Conservation (phyloP, 805 yeast genomes). For the Schwanniomyces yamadae region DNA sequence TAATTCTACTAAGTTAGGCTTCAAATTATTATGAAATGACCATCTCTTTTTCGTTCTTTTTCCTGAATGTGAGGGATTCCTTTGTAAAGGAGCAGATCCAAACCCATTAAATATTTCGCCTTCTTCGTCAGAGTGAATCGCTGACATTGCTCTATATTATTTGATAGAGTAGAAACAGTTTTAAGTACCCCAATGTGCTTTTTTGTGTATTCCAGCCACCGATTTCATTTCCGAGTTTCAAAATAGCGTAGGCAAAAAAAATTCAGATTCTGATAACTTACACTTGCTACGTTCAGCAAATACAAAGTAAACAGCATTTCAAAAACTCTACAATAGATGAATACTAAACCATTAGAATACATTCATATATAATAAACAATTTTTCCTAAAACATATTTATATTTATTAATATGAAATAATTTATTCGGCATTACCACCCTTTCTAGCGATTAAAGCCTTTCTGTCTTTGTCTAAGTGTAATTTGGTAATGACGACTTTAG, state of each 20-base stretch:
- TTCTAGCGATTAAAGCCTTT: constrained; percentile 94
- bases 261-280: background rate
- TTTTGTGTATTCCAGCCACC: too few species aligned
- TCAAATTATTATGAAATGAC: constrained; percentile 40
- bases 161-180: too few species aligned
- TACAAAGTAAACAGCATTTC: too few species aligned
- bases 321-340: background rate
- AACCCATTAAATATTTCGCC: constrained; percentile 36
- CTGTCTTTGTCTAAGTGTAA: constrained; percentile 98
- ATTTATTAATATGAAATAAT: constrained; percentile 17
- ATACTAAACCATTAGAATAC: constrained; percentile 14
- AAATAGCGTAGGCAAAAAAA: background rate
- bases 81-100: constrained; percentile 32
- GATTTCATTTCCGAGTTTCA: background rate
- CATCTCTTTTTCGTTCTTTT: constrained; percentile 41
- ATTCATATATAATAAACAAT: constrained; percentile 16
- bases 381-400: constrained; percentile 9
- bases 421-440: constrained; percentile 97
- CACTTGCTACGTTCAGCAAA: too few species aligned
- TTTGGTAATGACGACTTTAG: constrained; percentile 98
- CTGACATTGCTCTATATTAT: too few species aligned
- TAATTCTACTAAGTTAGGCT: constrained; percentile 37
- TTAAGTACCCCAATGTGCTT: too few species aligned
- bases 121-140: constrained; percentile 26
- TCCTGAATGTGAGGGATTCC: constrained; percentile 26